Evolutionary conservation across 257 asterid species (phyloP).

Genomic region (Jaltomata sinuosa): DNA sequence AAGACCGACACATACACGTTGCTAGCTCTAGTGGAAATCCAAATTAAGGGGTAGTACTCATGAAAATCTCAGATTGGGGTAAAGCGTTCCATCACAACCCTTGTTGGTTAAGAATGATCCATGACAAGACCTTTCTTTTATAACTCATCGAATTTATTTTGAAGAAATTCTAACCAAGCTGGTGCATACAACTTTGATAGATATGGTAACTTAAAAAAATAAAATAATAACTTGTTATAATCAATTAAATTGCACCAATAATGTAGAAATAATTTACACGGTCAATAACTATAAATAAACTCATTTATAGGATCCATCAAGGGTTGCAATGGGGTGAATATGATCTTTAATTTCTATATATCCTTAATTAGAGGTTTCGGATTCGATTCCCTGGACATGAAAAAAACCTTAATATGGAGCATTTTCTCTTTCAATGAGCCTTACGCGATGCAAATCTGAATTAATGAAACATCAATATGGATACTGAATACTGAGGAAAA

Average conservation of each 20-base stretch:
- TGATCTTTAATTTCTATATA: too few species aligned
- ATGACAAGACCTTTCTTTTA: background rate
- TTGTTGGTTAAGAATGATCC: background rate
- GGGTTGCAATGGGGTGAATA: background rate
- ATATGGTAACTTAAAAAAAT: background rate
- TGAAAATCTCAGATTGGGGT: background rate
- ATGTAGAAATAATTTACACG: background rate
- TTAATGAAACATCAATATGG: background rate
- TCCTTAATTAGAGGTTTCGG: background rate
- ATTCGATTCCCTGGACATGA: background rate
- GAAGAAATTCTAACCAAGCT: background rate
- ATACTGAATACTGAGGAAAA: background rate
- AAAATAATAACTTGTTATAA: background rate
- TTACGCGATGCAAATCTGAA: background rate
- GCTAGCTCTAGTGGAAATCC: conserved; percentile 53
- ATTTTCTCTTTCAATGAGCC: too few species aligned
- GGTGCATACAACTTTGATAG: background rate
- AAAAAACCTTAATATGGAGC: too few species aligned
- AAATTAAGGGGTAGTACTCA: conserved; percentile 21
- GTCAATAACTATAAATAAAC: background rate
- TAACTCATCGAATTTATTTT: background rate
- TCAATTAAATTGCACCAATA: background rate
- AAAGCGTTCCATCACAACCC: too few species aligned
- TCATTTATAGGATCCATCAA: background rate
- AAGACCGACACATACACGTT: too few species aligned